A percentile compares a stretch with the other conserved stretches of the same genome.
Evolutionary conservation across 768 basidiomycete species (phyloP).

Genomic region (Auricularia auricula-judae): DNA sequence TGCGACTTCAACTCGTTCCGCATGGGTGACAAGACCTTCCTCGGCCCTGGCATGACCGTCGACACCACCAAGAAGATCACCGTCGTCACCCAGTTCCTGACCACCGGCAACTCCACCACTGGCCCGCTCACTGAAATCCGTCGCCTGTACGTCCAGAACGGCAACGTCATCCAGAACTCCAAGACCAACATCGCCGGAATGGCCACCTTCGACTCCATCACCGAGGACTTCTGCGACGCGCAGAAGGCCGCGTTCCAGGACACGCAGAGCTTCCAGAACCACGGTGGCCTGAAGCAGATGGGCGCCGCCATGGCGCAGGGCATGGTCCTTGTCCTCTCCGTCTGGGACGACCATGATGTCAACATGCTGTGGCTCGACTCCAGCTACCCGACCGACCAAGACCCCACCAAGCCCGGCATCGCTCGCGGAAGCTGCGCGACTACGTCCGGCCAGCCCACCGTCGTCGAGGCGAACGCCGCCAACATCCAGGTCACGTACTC

Average conservation of each 20-base stretch:
- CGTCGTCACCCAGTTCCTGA: constrained; percentile 49
- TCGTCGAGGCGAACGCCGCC: constrained; percentile 29
- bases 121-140: constrained; percentile 43
- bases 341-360: constrained; percentile 46
- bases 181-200: constrained; percentile 35
- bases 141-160: constrained; percentile 44
- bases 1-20: constrained; percentile 57
- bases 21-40: constrained; percentile 36
- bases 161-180: constrained; percentile 41
- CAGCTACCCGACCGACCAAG: constrained; percentile 29
- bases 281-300: constrained; percentile 30
- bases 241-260: constrained; percentile 36
- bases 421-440: constrained; percentile 41
- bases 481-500: constrained; percentile 39
- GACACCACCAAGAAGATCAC: constrained; percentile 42
- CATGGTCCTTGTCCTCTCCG: constrained; percentile 36
- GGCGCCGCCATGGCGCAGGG: constrained; percentile 27
- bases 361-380: constrained; percentile 50
- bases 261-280: constrained; percentile 28
- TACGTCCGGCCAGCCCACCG: constrained; percentile 31
- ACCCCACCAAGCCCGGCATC: constrained; percentile 28
- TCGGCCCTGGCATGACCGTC: constrained; percentile 36
- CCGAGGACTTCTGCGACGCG: constrained; percentile 33
- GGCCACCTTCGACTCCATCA: constrained; percentile 33
- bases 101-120: constrained; percentile 30